These are phyloP conservation scores for Penicillium macrosclerotiorum DNA, from an alignment of 495 filamentous ascomycete genomes.

Conservation along the genomic window DNA sequence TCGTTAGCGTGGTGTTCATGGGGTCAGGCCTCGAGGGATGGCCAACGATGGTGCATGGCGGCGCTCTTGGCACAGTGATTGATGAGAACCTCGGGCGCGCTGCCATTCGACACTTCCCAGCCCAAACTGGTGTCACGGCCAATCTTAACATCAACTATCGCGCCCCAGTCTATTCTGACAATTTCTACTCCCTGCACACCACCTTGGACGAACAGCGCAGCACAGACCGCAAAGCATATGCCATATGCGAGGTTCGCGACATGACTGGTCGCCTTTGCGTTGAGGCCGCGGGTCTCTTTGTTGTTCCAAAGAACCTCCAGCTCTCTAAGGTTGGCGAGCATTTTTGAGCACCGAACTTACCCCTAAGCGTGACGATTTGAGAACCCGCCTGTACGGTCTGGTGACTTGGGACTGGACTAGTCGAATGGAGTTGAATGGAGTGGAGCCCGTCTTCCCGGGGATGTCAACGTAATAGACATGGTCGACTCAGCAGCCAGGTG, in stretches of 20 bases:
- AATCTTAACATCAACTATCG: slow-evolving; percentile 65
- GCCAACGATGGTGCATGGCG: slow-evolving; percentile 78
- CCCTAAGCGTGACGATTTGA: not conserved
- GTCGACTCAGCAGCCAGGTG: too few species aligned
- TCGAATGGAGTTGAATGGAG: too few species aligned
- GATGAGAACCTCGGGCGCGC: slow-evolving; percentile 57
- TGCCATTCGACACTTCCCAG: slow-evolving; percentile 39
- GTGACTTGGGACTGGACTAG: too few species aligned
- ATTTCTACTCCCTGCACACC: slow-evolving; percentile 64
- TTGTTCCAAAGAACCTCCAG: slow-evolving; percentile 54
- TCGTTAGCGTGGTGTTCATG: slow-evolving; percentile 60
- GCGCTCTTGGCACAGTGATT: slow-evolving; percentile 66
- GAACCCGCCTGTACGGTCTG: too few species aligned
- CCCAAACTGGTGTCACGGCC: slow-evolving; percentile 57
- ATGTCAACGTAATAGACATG: too few species aligned
- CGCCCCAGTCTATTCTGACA: slow-evolving; percentile 51
- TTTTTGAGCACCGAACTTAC: slow-evolving; percentile 30
- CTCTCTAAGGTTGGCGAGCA: slow-evolving; percentile 42
- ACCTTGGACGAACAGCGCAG: slow-evolving; percentile 44
- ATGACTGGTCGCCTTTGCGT: slow-evolving; percentile 52
- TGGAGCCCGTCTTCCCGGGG: too few species aligned
- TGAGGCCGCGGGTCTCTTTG: slow-evolving; percentile 60
- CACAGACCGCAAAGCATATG: slow-evolving; percentile 62
- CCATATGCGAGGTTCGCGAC: slow-evolving; percentile 53
- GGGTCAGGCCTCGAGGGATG: slow-evolving; percentile 64